A percentile compares a stretch with the other conserved stretches of the same genome.
Evolutionary conservation across 73 alveolate species (phyloP).

Genomic region (Tetrahymena borealis): DNA sequence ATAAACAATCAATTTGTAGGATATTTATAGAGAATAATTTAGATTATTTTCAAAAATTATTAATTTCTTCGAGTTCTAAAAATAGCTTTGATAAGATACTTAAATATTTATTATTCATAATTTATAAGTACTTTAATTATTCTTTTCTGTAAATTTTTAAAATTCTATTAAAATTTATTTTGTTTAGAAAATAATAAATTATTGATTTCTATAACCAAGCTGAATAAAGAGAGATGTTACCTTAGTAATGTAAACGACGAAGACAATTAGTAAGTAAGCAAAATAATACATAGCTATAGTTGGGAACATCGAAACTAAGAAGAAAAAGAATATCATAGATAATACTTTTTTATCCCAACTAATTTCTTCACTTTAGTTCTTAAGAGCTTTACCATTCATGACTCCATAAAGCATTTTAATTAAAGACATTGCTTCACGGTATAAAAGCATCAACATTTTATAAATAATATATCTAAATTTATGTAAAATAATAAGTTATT

Average conservation of each 20-base stretch:
- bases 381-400: slow-evolving; percentile 10
- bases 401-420: neutral
- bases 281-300: slow-evolving; percentile 69
- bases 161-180: no score
- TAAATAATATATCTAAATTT: slow-evolving; percentile 45
- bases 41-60: no score
- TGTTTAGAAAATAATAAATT: no score
- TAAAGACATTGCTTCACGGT: neutral
- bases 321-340: slow-evolving; percentile 51
- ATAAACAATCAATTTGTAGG: no score
- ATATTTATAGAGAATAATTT: neutral
- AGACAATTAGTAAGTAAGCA: slow-evolving; percentile 30
- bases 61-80: no score
- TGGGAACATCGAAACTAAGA: slow-evolving; percentile 61
- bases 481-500: slow-evolving; percentile 22
- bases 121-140: no score
- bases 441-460: slow-evolving; percentile 18
- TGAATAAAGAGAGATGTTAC: neutral
- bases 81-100: no score
- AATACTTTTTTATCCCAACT: slow-evolving; percentile 50
- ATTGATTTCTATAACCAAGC: no score
- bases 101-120: no score
- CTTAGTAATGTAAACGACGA: slow-evolving; percentile 19
- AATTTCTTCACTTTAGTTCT: slow-evolving; percentile 31
- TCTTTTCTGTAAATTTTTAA: no score